Conservation (phyloP, 2,329 filamentous ascomycete genomes). For the Xylaria sp. region DNA sequence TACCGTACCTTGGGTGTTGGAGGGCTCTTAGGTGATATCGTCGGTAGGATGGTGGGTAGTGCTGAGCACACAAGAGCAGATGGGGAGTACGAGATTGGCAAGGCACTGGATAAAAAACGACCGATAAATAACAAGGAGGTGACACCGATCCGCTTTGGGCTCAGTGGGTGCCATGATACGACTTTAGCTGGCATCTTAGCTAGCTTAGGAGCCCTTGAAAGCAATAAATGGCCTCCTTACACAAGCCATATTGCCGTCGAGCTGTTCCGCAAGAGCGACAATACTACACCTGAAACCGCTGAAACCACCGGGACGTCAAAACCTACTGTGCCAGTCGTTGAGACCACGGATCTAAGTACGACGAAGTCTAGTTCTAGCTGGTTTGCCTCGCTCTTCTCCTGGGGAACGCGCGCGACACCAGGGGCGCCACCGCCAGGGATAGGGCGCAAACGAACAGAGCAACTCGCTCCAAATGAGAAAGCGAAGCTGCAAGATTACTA, state of each 20-base stretch:
- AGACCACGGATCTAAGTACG: constrained; percentile 18
- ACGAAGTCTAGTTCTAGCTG: constrained; percentile 44
- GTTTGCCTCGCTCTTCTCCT: constrained; percentile 51
- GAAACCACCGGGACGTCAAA: constrained; percentile 1
- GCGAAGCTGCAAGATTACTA: constrained; percentile 78
- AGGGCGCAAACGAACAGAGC: constrained; percentile 67
- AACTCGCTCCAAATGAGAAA: constrained; percentile 68
- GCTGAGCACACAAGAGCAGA: constrained; percentile 68
- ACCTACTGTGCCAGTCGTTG: constrained; percentile 34
- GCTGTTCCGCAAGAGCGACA: constrained; percentile 73
- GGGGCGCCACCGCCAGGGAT: constrained; percentile 59
- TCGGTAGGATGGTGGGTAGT: constrained; percentile 76
- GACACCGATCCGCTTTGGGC: constrained; percentile 73
- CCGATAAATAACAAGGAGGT: constrained; percentile 52
- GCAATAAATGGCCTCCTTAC: constrained; percentile 86
- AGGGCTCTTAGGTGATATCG: constrained; percentile 83
- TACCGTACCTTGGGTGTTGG: constrained; percentile 93
- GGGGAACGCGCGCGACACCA: constrained; percentile 43
- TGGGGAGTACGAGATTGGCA: constrained; percentile 61
- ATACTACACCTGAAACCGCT: constrained; percentile 19
- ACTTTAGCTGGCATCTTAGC: constrained; percentile 84
- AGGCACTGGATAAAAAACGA: constrained; percentile 42
- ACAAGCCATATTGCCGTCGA: constrained; percentile 93
- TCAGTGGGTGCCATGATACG: constrained; percentile 93
- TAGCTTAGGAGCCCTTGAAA: constrained; percentile 81